Percentiles rank a stretch among this genome's conserved stretches.
phyloP scores from a whole-genome alignment of 306 rosid species.

The Alnus rubra region DNA sequence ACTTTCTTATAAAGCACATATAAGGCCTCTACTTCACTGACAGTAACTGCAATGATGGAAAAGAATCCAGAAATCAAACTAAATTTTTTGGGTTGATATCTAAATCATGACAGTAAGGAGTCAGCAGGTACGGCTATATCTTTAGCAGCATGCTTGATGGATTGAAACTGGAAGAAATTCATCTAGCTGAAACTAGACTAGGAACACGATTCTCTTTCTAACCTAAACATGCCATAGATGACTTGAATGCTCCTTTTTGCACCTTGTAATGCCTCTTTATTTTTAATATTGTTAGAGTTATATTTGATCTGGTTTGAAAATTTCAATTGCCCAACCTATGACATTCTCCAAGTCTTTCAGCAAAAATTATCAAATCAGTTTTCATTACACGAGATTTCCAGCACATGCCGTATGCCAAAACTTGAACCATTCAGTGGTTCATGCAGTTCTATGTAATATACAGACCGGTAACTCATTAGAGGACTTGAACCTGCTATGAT shows the following conservation, averaged over 20 bases:
- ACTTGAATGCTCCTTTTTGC: not conserved
- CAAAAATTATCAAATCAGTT: not conserved
- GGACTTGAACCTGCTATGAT: not conserved
- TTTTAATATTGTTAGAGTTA: not conserved
- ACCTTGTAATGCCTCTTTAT: not conserved
- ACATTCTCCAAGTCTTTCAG: not conserved
- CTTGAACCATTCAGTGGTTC: too few species aligned
- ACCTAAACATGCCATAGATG: not conserved
- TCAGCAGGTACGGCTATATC: not conserved
- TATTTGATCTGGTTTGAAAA: not conserved
- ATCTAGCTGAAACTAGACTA: not conserved
- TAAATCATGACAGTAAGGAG: not conserved
- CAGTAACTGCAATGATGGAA: constrained; percentile 52
- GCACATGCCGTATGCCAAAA: not conserved
- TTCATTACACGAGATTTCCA: not conserved
- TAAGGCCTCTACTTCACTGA: constrained; percentile 80
- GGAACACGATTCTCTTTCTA: not conserved
- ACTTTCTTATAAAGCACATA: constrained; percentile 73
- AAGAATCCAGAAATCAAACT: not conserved
- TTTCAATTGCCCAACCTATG: not conserved
- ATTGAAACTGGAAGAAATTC: not conserved
- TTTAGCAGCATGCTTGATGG: not conserved
- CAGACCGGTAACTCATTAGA: not conserved
- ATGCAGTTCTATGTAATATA: not conserved
- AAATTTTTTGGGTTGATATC: constrained; percentile 3